Evolutionary conservation across 345 rosid genomes (phyloP), one percentile per base, ranked within the genome.

Genomic region (Orychophragmus violaceus): DNA sequence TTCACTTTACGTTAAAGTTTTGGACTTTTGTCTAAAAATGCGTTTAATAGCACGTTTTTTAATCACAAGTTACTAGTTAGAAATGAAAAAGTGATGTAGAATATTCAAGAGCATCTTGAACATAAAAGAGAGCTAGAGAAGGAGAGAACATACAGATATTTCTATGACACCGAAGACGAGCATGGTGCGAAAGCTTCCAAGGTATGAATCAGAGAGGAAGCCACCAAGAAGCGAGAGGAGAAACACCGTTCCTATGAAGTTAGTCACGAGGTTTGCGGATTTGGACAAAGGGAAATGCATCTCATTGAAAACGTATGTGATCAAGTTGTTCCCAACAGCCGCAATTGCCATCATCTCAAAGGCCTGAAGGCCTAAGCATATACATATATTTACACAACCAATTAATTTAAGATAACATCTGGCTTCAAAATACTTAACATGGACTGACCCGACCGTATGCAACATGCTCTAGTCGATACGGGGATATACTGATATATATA

Each of bases 211-310:
- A 9, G 93, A 82, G 36, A 90, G 85, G 85, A 82, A 90, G 29
- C 95, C 97, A 62, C 97, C 97, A 52, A 90, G 79, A 28, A 90
- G 90, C 48, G 97, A 81, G 28, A 90, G 83, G 29, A 90, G 86
- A 76, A 90, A 90, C 62, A 87, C 87, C 1, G 95, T 88, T 53
- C 97, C 95, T 66, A 90, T 73, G 66, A 90, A 90, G 81, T 90
- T 86, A 6, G 97, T 90, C 66, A 90, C 97, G 27, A 78, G 51
- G 74, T 87, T 90, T 69, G 95, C 97, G 11, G 97, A 66, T 59
- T 82, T 83, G 18, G 95, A 86, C 54, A 86, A 76, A 46, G 95
- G 74, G 12, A 82, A 79, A 70, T 90, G 92, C 97, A 90, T 87
- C 68, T 84, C 85, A 37, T 84, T 73, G 66, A 81, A 72, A 33